Base-by-base conservation (phyloP, 164 flowering plant genomes). In the Tetrastigma voinierianum region DNA sequence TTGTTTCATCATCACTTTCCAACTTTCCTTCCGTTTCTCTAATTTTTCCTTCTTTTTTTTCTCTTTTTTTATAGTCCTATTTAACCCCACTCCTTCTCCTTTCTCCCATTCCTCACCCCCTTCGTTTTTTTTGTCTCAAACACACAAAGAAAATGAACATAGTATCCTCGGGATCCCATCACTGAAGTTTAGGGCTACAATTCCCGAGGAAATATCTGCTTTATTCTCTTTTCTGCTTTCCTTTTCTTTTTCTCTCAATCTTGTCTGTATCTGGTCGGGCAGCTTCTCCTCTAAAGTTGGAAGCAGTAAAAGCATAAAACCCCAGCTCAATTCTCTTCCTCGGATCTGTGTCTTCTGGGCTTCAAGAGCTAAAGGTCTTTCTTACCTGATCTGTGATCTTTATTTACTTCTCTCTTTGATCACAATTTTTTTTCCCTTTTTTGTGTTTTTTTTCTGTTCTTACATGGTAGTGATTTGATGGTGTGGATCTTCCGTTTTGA, bases 31-130 rank as follows among this genome's bases (percentile, higher is more conserved):
- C 32, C 53, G 23, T 44, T 19, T 56, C 43, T 54, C 24, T 46
- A 53, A 10, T 25, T 32, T 23, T 17, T 49, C 62, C 24, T 51
- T 70, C 25, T 32, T 54, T 18, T 13, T 53, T 57, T 25, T 55
- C 53, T 61, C 20, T 58, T 51, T 54, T 10, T 23, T 66, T 53
- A 19, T 18, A 53, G 52, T 61, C 62, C 66, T 70, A 70, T 73
- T 69, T 74, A 74, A 69, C 71, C 68, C 70, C 58, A 56, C 65
- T 60, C 47, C 40, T 60, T 74, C 58, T 66, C 61, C 63, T 7
- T 69, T 73, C 69, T 71, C 57, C 74, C 75, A 69, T 69, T 71
- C 78, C 70, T 71, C 65, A 48, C 16, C 54, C 53, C 46, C 55
- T 60, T 44, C 45, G 45, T 64, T 71, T 48, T 32, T 46, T 15